Conservation (phyloP, 2,329 filamentous ascomycete genomes). For the Cladosporium sp. region DNA sequence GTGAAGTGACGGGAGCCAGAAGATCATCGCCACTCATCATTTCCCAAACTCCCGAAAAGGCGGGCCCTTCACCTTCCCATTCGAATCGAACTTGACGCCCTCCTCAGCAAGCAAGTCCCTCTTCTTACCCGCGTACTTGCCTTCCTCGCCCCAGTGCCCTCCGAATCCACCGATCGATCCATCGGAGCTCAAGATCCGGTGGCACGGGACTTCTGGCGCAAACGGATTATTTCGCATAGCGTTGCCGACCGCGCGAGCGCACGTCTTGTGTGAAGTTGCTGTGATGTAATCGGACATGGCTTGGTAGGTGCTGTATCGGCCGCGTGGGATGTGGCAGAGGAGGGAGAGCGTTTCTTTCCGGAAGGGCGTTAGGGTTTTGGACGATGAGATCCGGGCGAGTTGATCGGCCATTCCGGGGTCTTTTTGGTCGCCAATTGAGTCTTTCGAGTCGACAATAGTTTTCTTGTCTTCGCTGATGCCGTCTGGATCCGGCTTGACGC, state of each 20-base stretch:
- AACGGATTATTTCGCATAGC: conserved; percentile 39
- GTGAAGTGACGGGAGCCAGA: background rate
- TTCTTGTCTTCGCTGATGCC: background rate
- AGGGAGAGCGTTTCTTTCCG: conserved; percentile 33
- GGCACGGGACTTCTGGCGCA: conserved; percentile 39
- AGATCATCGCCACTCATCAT: background rate
- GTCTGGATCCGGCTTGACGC: background rate
- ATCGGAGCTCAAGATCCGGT: conserved; percentile 32
- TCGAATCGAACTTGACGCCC: conserved; percentile 40
- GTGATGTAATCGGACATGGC: conserved; percentile 30
- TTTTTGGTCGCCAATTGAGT: background rate
- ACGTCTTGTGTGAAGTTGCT: conserved; percentile 29
- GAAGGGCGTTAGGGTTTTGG: conserved; percentile 44
- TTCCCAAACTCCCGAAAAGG: conserved; percentile 30
- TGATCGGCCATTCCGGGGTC: conserved; percentile 13
- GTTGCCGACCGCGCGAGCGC: conserved; percentile 35
- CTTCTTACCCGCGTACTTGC: conserved; percentile 38
- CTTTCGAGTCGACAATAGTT: background rate
- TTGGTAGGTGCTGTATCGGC: conserved; percentile 32
- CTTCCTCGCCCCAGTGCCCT: conserved; percentile 44
- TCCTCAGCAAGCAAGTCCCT: conserved; percentile 36
- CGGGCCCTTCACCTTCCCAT: conserved; percentile 35
- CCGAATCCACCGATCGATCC: conserved; percentile 45
- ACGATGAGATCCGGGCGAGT: conserved; percentile 37
- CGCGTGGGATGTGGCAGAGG: conserved; percentile 30